Percentiles rank a stretch among this genome's conserved stretches.
Evolutionary conservation across 2,329 filamentous ascomycete genomes (phyloP).

Genomic region (Microsporum ferrugineum): DNA sequence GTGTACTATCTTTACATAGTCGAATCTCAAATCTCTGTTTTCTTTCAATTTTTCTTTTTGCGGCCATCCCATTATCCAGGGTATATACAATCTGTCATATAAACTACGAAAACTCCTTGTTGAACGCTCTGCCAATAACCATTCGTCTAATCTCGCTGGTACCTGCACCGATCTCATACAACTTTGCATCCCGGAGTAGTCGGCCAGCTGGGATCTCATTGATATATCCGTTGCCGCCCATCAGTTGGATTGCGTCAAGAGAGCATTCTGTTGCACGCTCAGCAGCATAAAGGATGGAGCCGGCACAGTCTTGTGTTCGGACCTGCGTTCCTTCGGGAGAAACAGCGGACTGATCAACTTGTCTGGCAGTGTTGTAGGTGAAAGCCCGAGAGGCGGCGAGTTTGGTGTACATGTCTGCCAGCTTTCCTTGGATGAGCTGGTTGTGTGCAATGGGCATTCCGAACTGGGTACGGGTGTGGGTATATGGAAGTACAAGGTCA

Average conservation of each 20-base stretch:
- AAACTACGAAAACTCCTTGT: conserved; percentile 53
- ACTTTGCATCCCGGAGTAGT: conserved; percentile 62
- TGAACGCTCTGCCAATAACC: conserved; percentile 87
- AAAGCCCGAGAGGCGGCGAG: conserved; percentile 73
- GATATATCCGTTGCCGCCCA: conserved; percentile 91
- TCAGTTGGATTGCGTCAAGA: conserved; percentile 52
- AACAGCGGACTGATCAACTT: conserved; percentile 61
- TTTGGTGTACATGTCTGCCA: conserved; percentile 97
- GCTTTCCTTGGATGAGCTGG: conserved; percentile 82
- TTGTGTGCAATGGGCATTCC: conserved; percentile 76
- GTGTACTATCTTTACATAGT: conserved; percentile 3
- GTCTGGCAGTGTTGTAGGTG: conserved; percentile 70
- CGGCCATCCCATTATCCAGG: conserved; percentile 1
- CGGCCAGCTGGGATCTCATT: conserved; percentile 89
- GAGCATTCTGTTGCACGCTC: conserved; percentile 76
- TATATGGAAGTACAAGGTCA: conserved; percentile 77
- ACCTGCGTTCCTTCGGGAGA: conserved; percentile 35
- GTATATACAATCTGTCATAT: not conserved
- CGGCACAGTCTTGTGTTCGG: conserved; percentile 83
- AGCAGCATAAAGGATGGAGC: conserved; percentile 83
- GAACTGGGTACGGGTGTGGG: conserved; percentile 83
- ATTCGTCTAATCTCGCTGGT: conserved; percentile 89
- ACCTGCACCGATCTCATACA: conserved; percentile 95
- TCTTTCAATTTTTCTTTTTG: not conserved
- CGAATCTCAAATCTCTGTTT: not conserved